Evolutionary conservation across 176 grass and related monocot genomes (phyloP), one percentile per base, ranked within the genome.

Genomic region (Guadua angustifolia): DNA sequence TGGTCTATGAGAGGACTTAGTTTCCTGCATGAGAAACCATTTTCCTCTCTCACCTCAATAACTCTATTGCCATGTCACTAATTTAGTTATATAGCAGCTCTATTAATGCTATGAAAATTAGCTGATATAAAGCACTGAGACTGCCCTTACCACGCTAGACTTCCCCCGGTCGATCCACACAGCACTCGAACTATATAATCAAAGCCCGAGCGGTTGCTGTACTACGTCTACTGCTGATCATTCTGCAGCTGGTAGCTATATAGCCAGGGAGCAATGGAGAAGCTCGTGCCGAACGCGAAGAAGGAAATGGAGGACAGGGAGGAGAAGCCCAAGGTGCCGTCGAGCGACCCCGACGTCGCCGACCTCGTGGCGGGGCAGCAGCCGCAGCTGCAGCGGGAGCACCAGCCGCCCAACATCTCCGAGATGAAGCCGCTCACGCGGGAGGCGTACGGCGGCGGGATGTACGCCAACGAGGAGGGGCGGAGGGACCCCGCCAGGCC

Each of bases 381-480:
- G 83, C 42, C 81, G 51, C 86, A 90, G 82, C 39, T 10, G 59
- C 74, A 58, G 66, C 67, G 55, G 51, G 75, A 86, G 62, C 66
- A 82, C 82, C 78, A 93, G 69, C 87, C 89, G 66, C 82, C 87
- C 65, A 84, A 91, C 79, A 91, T 93, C 83, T 92, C 91, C 1
- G 82, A 90, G 81, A 90, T 98, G 90, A 94, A 91, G 87, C 91
- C 87, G 67, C 35, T 93, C n/a, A 95, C 92, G 24, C 71, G 19
- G 1, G 95, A 98, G 61, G 95, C 93, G 8, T 95, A 95, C 82
- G 93, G 93, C 68, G 91, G 95, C 9, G 95, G 91, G 9, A 86
- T 98, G 86, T 95, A 98, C 79, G 93, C 46, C 4, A 6, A 17
- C 19, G 92, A 94, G 24, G 92, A 94, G 24, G 84, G 84, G 9